These are phyloP conservation scores for Miscanthus sacchariflorus DNA, from an alignment of 202 grass and related monocot species.

Conservation along the genomic window DNA sequence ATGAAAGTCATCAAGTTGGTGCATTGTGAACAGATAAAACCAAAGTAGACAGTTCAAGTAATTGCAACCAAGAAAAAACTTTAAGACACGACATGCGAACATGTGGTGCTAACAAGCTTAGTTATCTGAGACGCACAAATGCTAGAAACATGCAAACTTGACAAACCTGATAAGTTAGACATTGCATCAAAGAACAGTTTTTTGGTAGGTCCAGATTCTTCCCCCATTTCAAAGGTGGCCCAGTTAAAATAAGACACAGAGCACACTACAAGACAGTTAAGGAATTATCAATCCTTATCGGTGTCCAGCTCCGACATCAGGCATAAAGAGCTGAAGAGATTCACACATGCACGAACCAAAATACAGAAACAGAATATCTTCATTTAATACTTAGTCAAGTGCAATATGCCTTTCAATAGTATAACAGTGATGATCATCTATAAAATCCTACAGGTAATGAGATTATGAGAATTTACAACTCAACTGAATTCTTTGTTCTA, in stretches of 20 bases:
- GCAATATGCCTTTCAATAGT: neutral
- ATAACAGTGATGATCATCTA: neutral
- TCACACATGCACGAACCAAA: slow-evolving; percentile 19
- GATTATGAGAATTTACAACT: slow-evolving; percentile 25
- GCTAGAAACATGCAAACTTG: slow-evolving; percentile 17
- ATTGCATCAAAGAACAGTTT: slow-evolving; percentile 26
- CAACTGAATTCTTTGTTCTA: slow-evolving; percentile 17
- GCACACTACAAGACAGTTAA: slow-evolving; percentile 1
- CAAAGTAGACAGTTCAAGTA: neutral
- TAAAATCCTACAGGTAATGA: slow-evolving; percentile 32
- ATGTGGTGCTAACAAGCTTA: slow-evolving; percentile 8
- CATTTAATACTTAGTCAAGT: slow-evolving; percentile 9
- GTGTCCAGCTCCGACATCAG: neutral
- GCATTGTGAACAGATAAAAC: slow-evolving; percentile 12
- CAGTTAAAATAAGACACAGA: slow-evolving; percentile 14
- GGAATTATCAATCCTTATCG: slow-evolving; percentile 26
- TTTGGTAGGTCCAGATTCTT: neutral
- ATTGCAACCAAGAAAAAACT: slow-evolving; percentile 10
- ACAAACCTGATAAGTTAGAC: slow-evolving; percentile 16
- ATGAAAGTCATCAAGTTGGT: neutral
- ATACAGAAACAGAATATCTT: neutral
- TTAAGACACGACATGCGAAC: neutral
- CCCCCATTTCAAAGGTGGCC: slow-evolving; percentile 1
- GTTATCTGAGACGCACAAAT: neutral
- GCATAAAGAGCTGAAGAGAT: slow-evolving; percentile 20